Percentiles rank a stretch among this genome's conserved stretches.
Conservation (phyloP, 495 filamentous ascomycete species). For the Penicillium fimorum region DNA sequence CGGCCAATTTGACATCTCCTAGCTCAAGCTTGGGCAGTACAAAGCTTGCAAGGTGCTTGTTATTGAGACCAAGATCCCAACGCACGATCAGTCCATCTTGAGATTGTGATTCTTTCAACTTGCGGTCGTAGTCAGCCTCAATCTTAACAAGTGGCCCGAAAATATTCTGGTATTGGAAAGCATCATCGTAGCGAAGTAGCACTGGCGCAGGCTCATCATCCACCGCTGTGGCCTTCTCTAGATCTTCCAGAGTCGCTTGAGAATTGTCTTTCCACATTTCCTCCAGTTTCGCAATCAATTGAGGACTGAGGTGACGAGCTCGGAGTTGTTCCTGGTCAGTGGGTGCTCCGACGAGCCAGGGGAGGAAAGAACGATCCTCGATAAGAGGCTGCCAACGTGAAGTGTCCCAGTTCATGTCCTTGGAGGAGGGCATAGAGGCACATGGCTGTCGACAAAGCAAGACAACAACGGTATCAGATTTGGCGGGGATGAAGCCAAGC, state of each 20-base stretch:
- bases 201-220: slow-evolving; percentile 96
- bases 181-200: slow-evolving; percentile 92
- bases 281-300: slow-evolving; percentile 94
- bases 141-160: slow-evolving; percentile 99
- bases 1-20: slow-evolving; percentile 95
- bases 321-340: slow-evolving; percentile 95
- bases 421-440: slow-evolving; percentile 90
- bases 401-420: slow-evolving; percentile 99
- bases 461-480: slow-evolving; percentile 97
- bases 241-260: slow-evolving; percentile 81
- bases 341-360: slow-evolving; percentile 88
- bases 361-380: slow-evolving; percentile 91
- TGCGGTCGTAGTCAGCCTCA: slow-evolving; percentile 99
- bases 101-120: slow-evolving; percentile 96
- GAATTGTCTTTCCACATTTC: slow-evolving; percentile 99
- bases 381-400: slow-evolving; percentile 97
- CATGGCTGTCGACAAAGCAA: slow-evolving; percentile 96
- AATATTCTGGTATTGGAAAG: slow-evolving; percentile 98
- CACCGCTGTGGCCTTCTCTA: slow-evolving; percentile 89
- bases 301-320: slow-evolving; percentile 88
- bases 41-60: slow-evolving; percentile 96
- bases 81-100: slow-evolving; percentile 92
- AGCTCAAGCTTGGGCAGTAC: slow-evolving; percentile 95
- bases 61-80: slow-evolving; percentile 96
- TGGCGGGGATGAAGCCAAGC: slow-evolving; percentile 99